phyloP scores from a whole-genome alignment of 169 alveolate genomes.

The Plasmodium berghei region DNA sequence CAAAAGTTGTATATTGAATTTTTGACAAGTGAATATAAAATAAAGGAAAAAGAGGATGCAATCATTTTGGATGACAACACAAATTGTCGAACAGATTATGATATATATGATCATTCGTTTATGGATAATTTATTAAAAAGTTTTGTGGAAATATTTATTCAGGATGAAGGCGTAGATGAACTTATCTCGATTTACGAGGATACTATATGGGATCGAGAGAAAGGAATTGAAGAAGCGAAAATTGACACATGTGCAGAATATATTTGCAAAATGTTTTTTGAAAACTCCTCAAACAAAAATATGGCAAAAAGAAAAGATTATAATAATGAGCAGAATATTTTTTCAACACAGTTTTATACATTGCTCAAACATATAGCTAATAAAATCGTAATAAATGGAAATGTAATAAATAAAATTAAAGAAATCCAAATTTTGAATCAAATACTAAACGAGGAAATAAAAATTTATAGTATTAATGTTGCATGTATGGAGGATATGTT shows the following conservation, averaged over 20 bases:
- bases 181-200: constrained; percentile 31
- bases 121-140: constrained; percentile 20
- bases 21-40: too few relatives aligned
- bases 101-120: constrained; percentile 18
- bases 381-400: constrained; percentile 30
- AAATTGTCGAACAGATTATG: background rate
- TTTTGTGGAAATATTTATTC: constrained; percentile 30
- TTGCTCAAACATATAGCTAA: constrained; percentile 21
- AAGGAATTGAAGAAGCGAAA: constrained; percentile 3
- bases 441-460: constrained; percentile 53
- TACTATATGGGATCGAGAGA: constrained; percentile 1
- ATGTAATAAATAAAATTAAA: constrained; percentile 34
- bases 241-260: constrained; percentile 22
- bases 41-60: too few relatives aligned
- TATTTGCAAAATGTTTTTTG: constrained; percentile 22
- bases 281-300: background rate
- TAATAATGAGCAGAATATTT: background rate
- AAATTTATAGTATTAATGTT: constrained; percentile 54
- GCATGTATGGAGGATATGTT: constrained; percentile 16
- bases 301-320: background rate
- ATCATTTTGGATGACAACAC: too few relatives aligned
- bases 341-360: background rate
- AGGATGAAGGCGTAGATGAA: constrained; percentile 29
- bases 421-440: constrained; percentile 34
- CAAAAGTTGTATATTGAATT: too few relatives aligned